Evolutionary conservation across 495 filamentous ascomycete species (phyloP), one percentile per base, ranked within the genome.

Genomic region (Polyplosphaeria fusca): DNA sequence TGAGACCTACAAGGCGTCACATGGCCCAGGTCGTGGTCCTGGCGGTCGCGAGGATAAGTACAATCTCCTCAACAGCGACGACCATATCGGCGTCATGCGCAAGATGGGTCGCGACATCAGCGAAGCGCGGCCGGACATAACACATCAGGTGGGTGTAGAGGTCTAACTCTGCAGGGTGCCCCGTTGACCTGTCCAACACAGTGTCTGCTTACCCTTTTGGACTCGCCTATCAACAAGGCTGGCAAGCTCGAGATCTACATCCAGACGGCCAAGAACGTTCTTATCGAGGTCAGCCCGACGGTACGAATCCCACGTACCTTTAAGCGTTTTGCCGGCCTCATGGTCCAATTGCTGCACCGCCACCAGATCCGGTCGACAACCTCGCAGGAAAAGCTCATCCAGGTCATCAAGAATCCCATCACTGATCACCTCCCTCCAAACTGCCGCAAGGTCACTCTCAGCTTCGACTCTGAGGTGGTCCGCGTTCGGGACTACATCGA

Each of bases 21-120:
- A 86, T 20, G 77, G 77, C 58, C 84, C 86, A 52, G 79, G 76
- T 58, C 85, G 85, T 35, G 65, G 67, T 2, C 61, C 61, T n/a
- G 55, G 35, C 1, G 80, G 80, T 38, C 77, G 85, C 20, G 91
- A 95, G 62, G 93, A 97, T 63, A 96, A 96, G 68, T 97, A 93
- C 73, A 89, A 89, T 42, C 76, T 98, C 38, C 81, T 98, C 61
- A 98, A 98, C 79, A 96, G 91, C 70, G 93, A 98, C 65, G 93
- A 98, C 74, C 93, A 98, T 69, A 98, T 98, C 58, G 94, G 93
- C 46, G 85, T 96, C 58, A 93, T 97, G 89, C 86, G 94, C 68
- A 98, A 96, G 80, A 96, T 96, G 92, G 94, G 94, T 74, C 78
- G 93, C 45, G 93, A 98, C 66, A 98, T 98, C 64, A 96, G 91